Evolutionary conservation across 768 basidiomycete species (phyloP).

Genomic region (Boletus tomentosulus): DNA sequence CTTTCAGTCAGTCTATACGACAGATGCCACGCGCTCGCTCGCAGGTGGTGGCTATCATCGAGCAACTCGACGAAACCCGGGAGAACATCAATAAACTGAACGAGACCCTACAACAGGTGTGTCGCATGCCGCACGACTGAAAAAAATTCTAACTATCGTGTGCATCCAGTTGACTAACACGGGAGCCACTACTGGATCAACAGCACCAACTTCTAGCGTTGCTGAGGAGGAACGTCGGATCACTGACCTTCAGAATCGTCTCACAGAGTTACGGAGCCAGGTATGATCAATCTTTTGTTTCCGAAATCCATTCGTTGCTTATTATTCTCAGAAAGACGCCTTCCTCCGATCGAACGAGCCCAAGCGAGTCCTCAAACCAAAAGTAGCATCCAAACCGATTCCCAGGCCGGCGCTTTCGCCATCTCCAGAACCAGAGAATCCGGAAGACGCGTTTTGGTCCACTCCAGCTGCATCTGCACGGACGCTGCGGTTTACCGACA

Average conservation of each 20-base stretch:
- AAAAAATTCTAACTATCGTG: not conserved
- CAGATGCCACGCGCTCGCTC: slow-evolving; percentile 49
- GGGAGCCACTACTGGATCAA: slow-evolving; percentile 13
- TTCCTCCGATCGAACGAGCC: slow-evolving; percentile 23
- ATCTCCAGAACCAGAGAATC: slow-evolving; percentile 28
- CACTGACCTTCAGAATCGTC: slow-evolving; percentile 38
- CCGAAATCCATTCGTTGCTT: not conserved
- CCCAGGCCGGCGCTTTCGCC: slow-evolving; percentile 15
- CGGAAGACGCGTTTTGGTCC: slow-evolving; percentile 62
- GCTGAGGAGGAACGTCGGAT: slow-evolving; percentile 42
- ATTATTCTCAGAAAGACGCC: slow-evolving; percentile 24
- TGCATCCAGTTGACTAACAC: slow-evolving; percentile 15
- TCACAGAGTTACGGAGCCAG: slow-evolving; percentile 38
- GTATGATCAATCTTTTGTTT: slow-evolving; percentile 22
- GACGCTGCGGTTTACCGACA: slow-evolving; percentile 59
- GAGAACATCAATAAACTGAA: slow-evolving; percentile 35
- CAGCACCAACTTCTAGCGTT: slow-evolving; percentile 26
- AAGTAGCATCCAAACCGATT: slow-evolving; percentile 4
- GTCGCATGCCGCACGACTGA: slow-evolving; percentile 12
- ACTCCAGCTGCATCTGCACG: slow-evolving; percentile 52
- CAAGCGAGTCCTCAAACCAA: slow-evolving; percentile 8
- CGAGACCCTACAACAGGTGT: slow-evolving; percentile 38
- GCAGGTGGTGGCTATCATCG: slow-evolving; percentile 35
- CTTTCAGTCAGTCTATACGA: slow-evolving; percentile 41
- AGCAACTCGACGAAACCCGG: slow-evolving; percentile 35